phyloP scores from a whole-genome alignment of 2,329 filamentous ascomycete genomes.

The Sporothrix protearum region DNA sequence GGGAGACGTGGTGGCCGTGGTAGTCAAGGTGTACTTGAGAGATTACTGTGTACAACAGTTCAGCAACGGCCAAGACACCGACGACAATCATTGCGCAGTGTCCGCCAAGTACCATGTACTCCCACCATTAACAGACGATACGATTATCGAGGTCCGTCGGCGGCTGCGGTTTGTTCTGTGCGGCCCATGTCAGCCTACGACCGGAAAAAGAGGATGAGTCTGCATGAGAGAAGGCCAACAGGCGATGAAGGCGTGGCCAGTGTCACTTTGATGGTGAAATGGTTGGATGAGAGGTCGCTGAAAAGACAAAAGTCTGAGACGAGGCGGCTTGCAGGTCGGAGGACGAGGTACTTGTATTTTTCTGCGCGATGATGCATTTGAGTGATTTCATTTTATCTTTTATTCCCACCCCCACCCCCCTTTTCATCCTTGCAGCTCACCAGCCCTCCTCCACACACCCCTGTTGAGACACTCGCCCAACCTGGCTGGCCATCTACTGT shows the following conservation, averaged over 20 bases:
- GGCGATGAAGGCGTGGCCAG: background rate
- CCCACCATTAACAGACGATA: background rate
- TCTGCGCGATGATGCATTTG: background rate
- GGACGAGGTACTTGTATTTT: conserved; percentile 2
- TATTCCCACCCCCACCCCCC: background rate
- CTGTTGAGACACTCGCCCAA: background rate
- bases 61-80: background rate
- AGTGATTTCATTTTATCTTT: background rate
- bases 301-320: background rate
- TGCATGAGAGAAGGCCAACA: background rate
- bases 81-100: background rate
- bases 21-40: conserved; percentile 7
- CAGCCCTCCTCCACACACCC: background rate
- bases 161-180: conserved; percentile 1
- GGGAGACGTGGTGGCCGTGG: background rate
- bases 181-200: background rate
- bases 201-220: background rate
- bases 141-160: background rate
- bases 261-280: background rate
- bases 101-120: conserved; percentile 9
- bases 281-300: background rate
- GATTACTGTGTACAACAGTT: background rate
- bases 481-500: background rate
- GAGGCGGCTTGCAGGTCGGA: background rate
- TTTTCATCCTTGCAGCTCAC: conserved; percentile 8